Conservation (phyloP, 148 eudicot genomes). For the Rhododendron kiyosumense region DNA sequence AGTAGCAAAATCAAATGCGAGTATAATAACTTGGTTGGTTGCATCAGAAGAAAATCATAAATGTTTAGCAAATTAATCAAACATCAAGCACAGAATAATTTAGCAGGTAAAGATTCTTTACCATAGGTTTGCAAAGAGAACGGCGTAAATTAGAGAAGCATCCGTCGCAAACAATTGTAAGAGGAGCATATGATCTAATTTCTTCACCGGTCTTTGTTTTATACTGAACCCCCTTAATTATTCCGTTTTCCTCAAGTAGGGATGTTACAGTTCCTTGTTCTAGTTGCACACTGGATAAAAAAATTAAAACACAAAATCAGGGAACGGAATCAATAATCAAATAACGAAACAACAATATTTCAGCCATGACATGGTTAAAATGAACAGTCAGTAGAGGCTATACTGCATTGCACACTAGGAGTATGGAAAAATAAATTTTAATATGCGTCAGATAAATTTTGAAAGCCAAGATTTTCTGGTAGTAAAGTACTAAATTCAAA, state of each 20-base stretch:
- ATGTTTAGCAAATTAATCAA: neutral
- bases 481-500: neutral
- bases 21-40: neutral
- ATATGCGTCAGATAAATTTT: neutral
- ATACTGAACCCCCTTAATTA: slow-evolving; percentile 42
- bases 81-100: neutral
- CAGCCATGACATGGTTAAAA: neutral
- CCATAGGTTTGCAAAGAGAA: slow-evolving; percentile 48
- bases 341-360: neutral
- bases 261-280: slow-evolving; percentile 53
- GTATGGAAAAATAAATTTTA: neutral
- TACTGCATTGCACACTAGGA: neutral
- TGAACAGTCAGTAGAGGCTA: neutral
- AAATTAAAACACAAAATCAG: neutral
- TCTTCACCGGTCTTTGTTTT: slow-evolving; percentile 40
- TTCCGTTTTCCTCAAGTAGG: slow-evolving; percentile 46
- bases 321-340: neutral
- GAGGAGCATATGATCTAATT: slow-evolving; percentile 43
- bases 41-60: neutral
- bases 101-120: slow-evolving; percentile 2
- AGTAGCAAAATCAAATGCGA: neutral
- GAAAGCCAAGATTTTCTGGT: neutral
- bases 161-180: slow-evolving; percentile 51
- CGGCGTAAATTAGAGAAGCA: slow-evolving; percentile 51
- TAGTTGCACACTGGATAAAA: slow-evolving; percentile 29